These are phyloP conservation scores for Wallemia mellicola DNA, from an alignment of 1,284 basidiomycete genomes.

Conservation along the genomic window DNA sequence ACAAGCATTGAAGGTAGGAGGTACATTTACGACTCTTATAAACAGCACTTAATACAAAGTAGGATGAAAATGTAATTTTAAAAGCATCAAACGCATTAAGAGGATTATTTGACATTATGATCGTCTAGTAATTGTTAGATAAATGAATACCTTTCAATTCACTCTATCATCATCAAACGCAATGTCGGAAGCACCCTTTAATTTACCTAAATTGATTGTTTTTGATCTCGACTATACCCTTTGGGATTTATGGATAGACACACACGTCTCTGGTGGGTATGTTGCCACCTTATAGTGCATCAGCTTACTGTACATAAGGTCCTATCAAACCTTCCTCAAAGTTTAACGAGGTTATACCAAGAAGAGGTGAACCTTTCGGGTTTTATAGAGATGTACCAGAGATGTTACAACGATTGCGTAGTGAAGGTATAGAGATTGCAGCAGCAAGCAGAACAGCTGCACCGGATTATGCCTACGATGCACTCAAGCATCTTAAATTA, in stretches of 20 bases:
- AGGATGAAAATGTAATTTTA: background rate
- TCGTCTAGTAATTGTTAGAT: no score
- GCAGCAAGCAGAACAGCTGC: constrained; percentile 11
- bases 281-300: background rate
- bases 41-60: background rate
- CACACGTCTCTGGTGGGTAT: background rate
- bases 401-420: constrained; percentile 9
- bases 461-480: constrained; percentile 10
- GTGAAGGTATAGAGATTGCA: constrained; percentile 7
- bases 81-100: background rate
- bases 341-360: background rate
- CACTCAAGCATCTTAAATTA: constrained; percentile 2
- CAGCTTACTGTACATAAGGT: background rate
- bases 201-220: constrained; percentile 9
- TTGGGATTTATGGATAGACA: constrained; percentile 8
- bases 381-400: constrained; percentile 11
- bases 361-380: constrained; percentile 6
- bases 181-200: background rate
- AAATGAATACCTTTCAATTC: no score
- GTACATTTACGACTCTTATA: background rate
- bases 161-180: background rate
- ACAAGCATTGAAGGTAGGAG: background rate
- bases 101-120: background rate
- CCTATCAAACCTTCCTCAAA: background rate
- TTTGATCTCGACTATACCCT: constrained; percentile 13